phyloP scores from a whole-genome alignment of 352 stramenopile genomes.

The Phytophthora cactorum region DNA sequence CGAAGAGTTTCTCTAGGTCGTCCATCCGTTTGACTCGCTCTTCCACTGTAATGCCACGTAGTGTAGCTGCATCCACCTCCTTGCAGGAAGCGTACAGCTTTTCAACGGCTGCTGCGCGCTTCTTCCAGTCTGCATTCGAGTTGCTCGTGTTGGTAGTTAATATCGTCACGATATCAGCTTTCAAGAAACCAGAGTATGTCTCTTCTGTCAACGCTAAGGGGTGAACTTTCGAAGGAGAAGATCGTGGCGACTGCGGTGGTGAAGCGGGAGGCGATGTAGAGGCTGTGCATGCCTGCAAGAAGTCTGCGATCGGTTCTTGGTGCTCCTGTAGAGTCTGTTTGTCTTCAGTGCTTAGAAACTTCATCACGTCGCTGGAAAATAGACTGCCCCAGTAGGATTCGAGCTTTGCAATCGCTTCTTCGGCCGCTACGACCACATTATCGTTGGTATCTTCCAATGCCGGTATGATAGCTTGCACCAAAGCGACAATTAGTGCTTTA shows the following conservation, averaged over 20 bases:
- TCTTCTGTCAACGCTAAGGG: slow-evolving; percentile 5
- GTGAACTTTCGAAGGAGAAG: slow-evolving; percentile 32
- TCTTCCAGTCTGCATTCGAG: slow-evolving; percentile 82
- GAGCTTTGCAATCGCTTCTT: slow-evolving; percentile 72
- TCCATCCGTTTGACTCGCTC: slow-evolving; percentile 15
- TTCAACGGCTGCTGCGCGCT: slow-evolving; percentile 59
- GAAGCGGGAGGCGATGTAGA: slow-evolving; percentile 14
- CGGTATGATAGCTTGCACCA: slow-evolving; percentile 68
- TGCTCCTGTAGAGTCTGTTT: slow-evolving; percentile 59
- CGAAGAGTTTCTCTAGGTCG: slow-evolving; percentile 46
- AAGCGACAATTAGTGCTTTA: slow-evolving; percentile 53
- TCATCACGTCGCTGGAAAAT: slow-evolving; percentile 49
- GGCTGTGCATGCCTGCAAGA: slow-evolving; percentile 38
- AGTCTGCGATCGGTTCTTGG: slow-evolving; percentile 54
- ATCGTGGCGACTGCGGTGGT: slow-evolving; percentile 16
- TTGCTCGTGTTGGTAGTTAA: slow-evolving; percentile 49
- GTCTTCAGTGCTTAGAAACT: slow-evolving; percentile 73
- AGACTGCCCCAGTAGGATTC: slow-evolving; percentile 57
- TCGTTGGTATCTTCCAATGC: slow-evolving; percentile 65
- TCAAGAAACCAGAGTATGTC: slow-evolving; percentile 59
- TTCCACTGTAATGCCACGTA: slow-evolving; percentile 28
- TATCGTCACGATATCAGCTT: slow-evolving; percentile 40
- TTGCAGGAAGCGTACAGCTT: slow-evolving; percentile 54
- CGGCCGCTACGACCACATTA: slow-evolving; percentile 62
- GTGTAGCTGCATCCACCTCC: slow-evolving; percentile 27